Base-by-base conservation (phyloP, 106 monocot species). In the Dioscorea dumetorum region DNA sequence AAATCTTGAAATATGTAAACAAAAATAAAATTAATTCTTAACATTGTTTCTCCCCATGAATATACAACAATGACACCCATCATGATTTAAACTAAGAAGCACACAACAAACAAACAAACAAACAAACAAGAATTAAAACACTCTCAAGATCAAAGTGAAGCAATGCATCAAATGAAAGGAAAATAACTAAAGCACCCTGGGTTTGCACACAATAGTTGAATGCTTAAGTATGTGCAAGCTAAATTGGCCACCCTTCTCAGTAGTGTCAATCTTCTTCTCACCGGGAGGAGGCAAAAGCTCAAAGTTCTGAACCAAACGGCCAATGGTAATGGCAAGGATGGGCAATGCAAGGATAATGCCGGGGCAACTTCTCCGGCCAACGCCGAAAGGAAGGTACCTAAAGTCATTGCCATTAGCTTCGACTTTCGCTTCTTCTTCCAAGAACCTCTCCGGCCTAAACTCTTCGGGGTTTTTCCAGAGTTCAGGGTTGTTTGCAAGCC, bases 401-500 rank as follows among this genome's bases (percentile, higher is more conserved):
- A 85, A 85, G 60, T 81, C 84, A 9, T 77, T 77, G 50, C 77
- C 80, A 35, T 71, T 77, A 14, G 18, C 54, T 16, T 19, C 54
- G 18, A 49, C 65, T 18, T 19, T 21, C 28, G 82, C 76, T 59
- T 83, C 87, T 64, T 87, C 87, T 61, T 86, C 79, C 35, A 82
- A 41, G 67, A 86, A 86, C 22, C 86, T 48, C 62, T 86, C 86
- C 2, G 86, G 80, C 71, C 87, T 60, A 77, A 83, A 87, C 71
- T 80, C 79, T 20, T 83, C 87, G 0, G 87, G 83, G 22, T 64
- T 70, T 23, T 60, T 69, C 86, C 86, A 86, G 41, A 60, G 23
- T 8, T 50, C 79, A 4, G 86, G 86, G 70, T 86, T 76, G 72
- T 86, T 86, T 2, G 82, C 85, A 18, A 82, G 64, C 82, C 76